These are phyloP conservation scores for Curvularia hawaiiensis DNA, from an alignment of 2,329 filamentous ascomycete species.

Conservation along the genomic window DNA sequence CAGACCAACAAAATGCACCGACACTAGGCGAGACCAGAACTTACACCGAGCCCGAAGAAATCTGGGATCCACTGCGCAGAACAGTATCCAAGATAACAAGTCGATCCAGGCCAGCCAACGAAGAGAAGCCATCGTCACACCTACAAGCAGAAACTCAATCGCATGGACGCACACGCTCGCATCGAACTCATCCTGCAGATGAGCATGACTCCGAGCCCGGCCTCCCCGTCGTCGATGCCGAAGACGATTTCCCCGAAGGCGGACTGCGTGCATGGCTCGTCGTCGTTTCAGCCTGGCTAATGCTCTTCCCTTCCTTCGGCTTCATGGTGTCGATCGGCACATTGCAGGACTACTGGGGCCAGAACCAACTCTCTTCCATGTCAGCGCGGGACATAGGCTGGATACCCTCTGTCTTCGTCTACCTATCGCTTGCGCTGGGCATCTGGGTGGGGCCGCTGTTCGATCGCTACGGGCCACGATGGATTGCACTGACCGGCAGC, in stretches of 20 bases:
- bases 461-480: constrained; percentile 44
- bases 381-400: constrained; percentile 72
- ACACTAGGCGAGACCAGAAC: constrained; percentile 8
- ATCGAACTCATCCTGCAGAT: constrained; percentile 8
- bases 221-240: constrained; percentile 26
- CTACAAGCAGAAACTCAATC: constrained; percentile 16
- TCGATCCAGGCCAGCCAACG: constrained; percentile 21
- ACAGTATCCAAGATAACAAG: constrained; percentile 30
- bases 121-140: constrained; percentile 21
- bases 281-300: constrained; percentile 43
- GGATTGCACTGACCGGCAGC: constrained; percentile 41
- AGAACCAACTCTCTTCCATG: constrained; percentile 71
- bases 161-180: constrained; percentile 13
- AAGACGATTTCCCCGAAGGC: constrained; percentile 47
- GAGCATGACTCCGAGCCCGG: constrained; percentile 16
- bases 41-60: constrained; percentile 23
- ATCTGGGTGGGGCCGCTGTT: constrained; percentile 84
- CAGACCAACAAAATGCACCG: constrained; percentile 32
- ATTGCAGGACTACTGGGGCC: constrained; percentile 78
- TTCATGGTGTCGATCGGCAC: constrained; percentile 63
- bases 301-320: constrained; percentile 45
- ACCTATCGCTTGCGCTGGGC: constrained; percentile 80
- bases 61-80: constrained; percentile 25
- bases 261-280: constrained; percentile 50
- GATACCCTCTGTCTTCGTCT: constrained; percentile 88